Percentiles rank a stretch among this genome's conserved stretches.
phyloP scores from a whole-genome alignment of 345 rosid species.

The Hevea brasiliensis region DNA sequence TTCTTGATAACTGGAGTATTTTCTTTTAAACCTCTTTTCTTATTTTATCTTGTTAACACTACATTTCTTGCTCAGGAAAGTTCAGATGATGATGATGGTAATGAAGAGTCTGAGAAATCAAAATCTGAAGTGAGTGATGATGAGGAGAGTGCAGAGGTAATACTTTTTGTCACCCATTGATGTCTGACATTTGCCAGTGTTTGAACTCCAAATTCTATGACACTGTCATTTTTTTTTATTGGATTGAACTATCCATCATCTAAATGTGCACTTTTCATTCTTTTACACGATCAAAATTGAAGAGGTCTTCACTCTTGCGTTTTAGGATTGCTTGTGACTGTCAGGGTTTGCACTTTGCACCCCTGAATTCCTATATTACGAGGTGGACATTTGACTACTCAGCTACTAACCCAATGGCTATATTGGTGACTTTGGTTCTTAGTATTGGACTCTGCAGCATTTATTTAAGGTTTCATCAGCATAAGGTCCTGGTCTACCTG shows the following conservation, averaged over 20 bases:
- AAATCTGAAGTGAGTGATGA: slow-evolving; percentile 31
- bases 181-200: too few relatives aligned
- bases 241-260: not conserved
- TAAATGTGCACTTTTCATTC: too few relatives aligned
- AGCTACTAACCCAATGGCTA: too few relatives aligned
- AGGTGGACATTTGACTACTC: too few relatives aligned
- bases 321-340: too few relatives aligned
- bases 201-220: too few relatives aligned
- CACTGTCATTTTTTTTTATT: not conserved
- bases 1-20: not conserved
- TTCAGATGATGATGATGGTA: slow-evolving; percentile 13
- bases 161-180: not conserved
- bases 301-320: too few relatives aligned
- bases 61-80: slow-evolving; percentile 18
- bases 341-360: too few relatives aligned
- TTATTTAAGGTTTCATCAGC: too few relatives aligned
- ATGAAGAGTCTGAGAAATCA: slow-evolving; percentile 26
- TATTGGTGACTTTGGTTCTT: not conserved
- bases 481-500: too few relatives aligned
- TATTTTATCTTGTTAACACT: not conserved
- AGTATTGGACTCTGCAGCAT: not conserved
- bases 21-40: not conserved
- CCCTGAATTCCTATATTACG: too few relatives aligned
- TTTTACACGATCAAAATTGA: too few relatives aligned
- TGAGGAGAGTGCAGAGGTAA: slow-evolving; percentile 29